Base-by-base conservation (phyloP, 2,329 filamentous ascomycete species). In the Talaromyces rugulosus region DNA sequence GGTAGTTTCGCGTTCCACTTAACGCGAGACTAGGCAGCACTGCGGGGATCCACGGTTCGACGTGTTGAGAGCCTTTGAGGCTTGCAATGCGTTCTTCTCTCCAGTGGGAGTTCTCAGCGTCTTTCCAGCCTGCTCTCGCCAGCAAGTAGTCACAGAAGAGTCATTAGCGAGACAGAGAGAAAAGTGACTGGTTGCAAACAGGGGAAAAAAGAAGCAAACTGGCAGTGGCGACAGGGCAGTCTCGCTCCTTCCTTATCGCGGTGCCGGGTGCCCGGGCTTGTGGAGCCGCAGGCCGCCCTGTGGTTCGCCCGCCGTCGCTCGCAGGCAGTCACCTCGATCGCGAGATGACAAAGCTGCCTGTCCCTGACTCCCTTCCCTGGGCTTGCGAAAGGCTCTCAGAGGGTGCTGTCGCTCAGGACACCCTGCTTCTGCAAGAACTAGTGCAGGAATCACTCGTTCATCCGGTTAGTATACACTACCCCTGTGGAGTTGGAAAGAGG, bases 1-100 rank as follows among this genome's bases (percentile, higher is more conserved):
- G 74, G 63, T 67, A 67, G 66, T 74, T 75, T 77, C 74, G 74
- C 72, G 74, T 77, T 75, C 69, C 73, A 76, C 72, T 76, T 76
- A 69, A 76, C 74, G 74, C 66, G 62, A 56, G 62, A 56, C 18
- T 50, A 14, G 33, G 42, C 34, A 36, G 31, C 47, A 53, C 23
- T 53, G 51, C 50, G 52, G 52, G 44, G 61, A 58, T 33, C 27
- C 23, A 47, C 44, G 44, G 44, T 12, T 47, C 30, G 50, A 28
- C 50, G 50, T 53, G 50, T 53, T 53, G 7, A 53, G 50, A 52
- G 9, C 3, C 9, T 53, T 30, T 14, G 23, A 23, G n/a, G 8
- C n/a, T 27, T 9, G 18, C 44, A 47, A 47, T 27, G 44, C 44
- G 23, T 8, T 27, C 44, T 47, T 27, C 11, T 27, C 23, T 12